Conservation (phyloP, 257 asterid species). For the Pogostemon cablin region DNA sequence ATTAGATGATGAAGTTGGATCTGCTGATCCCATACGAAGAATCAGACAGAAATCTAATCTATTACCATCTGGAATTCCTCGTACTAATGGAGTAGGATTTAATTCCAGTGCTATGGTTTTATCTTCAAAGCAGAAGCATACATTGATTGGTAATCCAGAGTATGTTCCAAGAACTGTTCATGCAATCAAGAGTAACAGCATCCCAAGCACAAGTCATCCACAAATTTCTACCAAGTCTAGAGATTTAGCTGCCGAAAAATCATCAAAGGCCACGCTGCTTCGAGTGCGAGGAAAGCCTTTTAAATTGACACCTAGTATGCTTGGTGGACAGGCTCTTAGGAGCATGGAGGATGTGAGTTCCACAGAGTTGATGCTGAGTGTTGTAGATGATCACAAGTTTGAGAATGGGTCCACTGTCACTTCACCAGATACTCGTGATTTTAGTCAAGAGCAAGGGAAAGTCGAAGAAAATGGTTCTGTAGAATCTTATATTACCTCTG, state of each 20-base stretch:
- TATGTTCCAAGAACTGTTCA: slow-evolving; percentile 32
- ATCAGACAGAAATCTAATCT: slow-evolving; percentile 64
- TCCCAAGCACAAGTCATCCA: slow-evolving; percentile 51
- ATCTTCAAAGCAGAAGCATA: slow-evolving; percentile 40
- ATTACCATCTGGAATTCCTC: slow-evolving; percentile 40
- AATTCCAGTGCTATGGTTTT: slow-evolving; percentile 38
- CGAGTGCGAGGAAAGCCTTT: slow-evolving; percentile 45
- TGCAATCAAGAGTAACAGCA: slow-evolving; percentile 31
- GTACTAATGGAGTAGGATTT: slow-evolving; percentile 36
- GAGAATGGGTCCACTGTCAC: slow-evolving; percentile 37
- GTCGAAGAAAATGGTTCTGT: slow-evolving; percentile 37
- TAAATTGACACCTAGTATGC: slow-evolving; percentile 56
- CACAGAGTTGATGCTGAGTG: slow-evolving; percentile 44
- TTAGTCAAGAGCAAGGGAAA: slow-evolving; percentile 30
- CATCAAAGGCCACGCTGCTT: slow-evolving; percentile 47
- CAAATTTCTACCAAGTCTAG: slow-evolving; percentile 52
- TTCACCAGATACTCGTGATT: slow-evolving; percentile 33
- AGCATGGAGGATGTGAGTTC: slow-evolving; percentile 62
- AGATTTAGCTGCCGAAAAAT: slow-evolving; percentile 56
- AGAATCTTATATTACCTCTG: slow-evolving; percentile 30
- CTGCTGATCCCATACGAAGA: slow-evolving; percentile 69
- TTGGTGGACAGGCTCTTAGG: slow-evolving; percentile 66
- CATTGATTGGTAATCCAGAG: slow-evolving; percentile 30
- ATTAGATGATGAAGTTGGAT: slow-evolving; percentile 65
- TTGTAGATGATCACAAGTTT: slow-evolving; percentile 44